phyloP scores from a whole-genome alignment of 495 filamentous ascomycete genomes.

The Cercophora newfieldiana region DNA sequence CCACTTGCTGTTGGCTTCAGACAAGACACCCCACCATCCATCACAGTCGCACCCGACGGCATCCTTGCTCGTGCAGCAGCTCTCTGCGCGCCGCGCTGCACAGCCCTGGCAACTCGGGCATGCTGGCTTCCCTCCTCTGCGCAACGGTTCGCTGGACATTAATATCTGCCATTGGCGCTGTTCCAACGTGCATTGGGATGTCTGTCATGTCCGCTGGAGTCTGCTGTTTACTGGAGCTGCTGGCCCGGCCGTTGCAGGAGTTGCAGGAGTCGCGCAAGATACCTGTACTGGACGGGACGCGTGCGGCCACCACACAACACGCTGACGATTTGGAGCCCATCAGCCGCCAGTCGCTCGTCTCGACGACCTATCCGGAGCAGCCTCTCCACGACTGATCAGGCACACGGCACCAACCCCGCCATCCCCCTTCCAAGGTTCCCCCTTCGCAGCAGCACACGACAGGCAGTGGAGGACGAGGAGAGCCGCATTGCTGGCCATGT shows the following conservation, averaged over 20 bases:
- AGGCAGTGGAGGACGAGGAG: conserved; percentile 1
- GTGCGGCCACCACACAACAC: conserved; percentile 18
- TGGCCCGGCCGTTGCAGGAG: conserved; percentile 23
- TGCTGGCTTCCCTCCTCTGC: conserved; percentile 11
- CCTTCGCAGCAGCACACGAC: conserved; percentile 9
- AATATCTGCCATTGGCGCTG: conserved; percentile 37
- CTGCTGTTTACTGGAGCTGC: conserved; percentile 27
- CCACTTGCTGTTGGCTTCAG: conserved; percentile 26
- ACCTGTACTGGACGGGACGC: conserved; percentile 26
- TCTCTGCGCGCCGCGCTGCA: no score
- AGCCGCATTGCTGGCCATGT: conserved; percentile 41
- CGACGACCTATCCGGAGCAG: conserved; percentile 9
- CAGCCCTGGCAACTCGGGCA: conserved; percentile 7
- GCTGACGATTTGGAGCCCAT: conserved; percentile 16
- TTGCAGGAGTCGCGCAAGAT: conserved; percentile 29
- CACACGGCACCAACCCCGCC: conserved; percentile 6
- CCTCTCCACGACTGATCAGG: conserved; percentile 15
- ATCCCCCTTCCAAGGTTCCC: no score
- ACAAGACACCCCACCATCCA: conserved; percentile 34
- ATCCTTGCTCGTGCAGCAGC: conserved; percentile 38
- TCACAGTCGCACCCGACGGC: conserved; percentile 37
- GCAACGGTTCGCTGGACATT: conserved; percentile 25
- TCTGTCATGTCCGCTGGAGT: conserved; percentile 12
- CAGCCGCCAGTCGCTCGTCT: conserved; percentile 20
- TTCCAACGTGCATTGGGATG: conserved; percentile 19